phyloP scores from a whole-genome alignment of 2,329 filamentous ascomycete species.

The Polychaeton citri region DNA sequence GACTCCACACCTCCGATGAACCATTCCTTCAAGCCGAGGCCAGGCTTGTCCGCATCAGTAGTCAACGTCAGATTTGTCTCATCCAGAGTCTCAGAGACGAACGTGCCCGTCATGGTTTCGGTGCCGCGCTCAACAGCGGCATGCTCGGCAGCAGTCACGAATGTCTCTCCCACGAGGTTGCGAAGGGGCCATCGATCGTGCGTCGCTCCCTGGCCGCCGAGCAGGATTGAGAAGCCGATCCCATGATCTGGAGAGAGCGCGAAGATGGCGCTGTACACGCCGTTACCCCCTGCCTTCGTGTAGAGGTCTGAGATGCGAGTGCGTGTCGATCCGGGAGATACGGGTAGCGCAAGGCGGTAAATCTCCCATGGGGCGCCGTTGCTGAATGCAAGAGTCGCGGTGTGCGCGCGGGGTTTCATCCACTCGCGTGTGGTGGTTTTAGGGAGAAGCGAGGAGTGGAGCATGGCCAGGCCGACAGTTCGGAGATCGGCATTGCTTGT shows the following conservation, averaged over 20 bases:
- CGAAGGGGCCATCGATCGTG: neutral
- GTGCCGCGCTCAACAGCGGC: neutral
- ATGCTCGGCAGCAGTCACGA: neutral
- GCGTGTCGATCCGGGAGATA: neutral
- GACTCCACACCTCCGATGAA: neutral
- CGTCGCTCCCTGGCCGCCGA: neutral
- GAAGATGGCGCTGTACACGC: constrained; percentile 1
- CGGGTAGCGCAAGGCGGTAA: constrained; percentile 10
- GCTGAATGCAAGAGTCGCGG: constrained; percentile 7
- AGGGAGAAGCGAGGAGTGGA: constrained; percentile 11
- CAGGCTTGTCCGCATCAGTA: neutral
- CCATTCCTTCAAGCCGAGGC: neutral
- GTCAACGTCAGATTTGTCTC: neutral
- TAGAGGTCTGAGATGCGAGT: constrained; percentile 6
- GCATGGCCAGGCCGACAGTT: constrained; percentile 11
- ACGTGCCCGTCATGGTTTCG: neutral
- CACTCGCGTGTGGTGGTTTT: constrained; percentile 10
- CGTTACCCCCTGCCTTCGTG: constrained; percentile 6
- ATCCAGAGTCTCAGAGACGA: neutral
- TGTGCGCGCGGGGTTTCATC: constrained; percentile 13
- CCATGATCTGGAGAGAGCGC: constrained; percentile 4
- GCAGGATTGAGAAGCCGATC: constrained; percentile 3
- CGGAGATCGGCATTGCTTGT: constrained; percentile 11
- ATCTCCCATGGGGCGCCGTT: constrained; percentile 16
- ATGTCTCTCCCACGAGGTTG: neutral